Percentiles rank a stretch among this genome's conserved stretches.
phyloP scores from a whole-genome alignment of 140 eudicot genomes.

The Stevia rebaudiana region DNA sequence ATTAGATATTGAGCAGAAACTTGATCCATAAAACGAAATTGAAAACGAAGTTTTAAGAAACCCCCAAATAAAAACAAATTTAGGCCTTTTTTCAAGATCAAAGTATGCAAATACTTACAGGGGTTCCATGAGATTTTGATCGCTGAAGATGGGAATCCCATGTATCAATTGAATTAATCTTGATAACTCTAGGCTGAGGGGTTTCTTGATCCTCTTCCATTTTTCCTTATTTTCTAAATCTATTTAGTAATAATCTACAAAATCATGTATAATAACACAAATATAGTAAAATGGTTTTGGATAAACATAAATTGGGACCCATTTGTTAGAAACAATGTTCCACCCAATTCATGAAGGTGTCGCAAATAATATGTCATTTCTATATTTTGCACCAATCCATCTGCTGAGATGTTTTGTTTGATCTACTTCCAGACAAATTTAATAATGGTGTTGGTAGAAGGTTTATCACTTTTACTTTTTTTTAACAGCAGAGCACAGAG shows the following conservation, averaged over 20 bases:
- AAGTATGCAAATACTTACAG: conserved; percentile 38
- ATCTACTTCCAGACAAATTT: not conserved
- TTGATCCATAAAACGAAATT: too few species aligned
- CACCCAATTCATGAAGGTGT: not conserved
- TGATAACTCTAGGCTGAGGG: conserved; percentile 33
- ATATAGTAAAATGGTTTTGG: conserved; percentile 20
- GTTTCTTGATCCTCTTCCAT: conserved; percentile 24
- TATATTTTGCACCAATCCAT: conserved; percentile 7
- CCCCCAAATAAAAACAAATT: not conserved
- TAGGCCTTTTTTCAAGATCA: not conserved
- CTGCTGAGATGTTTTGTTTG: conserved; percentile 3
- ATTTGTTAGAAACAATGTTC: not conserved
- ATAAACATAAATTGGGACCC: conserved; percentile 39
- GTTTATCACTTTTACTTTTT: not conserved
- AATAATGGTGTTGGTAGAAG: not conserved
- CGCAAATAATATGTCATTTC: conserved; percentile 3
- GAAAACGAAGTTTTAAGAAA: not conserved
- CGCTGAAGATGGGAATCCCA: conserved; percentile 48
- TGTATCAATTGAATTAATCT: conserved; percentile 39
- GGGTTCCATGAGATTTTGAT: conserved; percentile 45
- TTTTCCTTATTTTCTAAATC: not conserved
- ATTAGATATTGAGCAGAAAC: too few species aligned
- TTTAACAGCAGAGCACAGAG: too few species aligned
- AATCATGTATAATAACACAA: not conserved
- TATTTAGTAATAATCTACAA: conserved; percentile 3